Base-by-base conservation (phyloP, 768 basidiomycete species). In the Boletales sp. region DNA sequence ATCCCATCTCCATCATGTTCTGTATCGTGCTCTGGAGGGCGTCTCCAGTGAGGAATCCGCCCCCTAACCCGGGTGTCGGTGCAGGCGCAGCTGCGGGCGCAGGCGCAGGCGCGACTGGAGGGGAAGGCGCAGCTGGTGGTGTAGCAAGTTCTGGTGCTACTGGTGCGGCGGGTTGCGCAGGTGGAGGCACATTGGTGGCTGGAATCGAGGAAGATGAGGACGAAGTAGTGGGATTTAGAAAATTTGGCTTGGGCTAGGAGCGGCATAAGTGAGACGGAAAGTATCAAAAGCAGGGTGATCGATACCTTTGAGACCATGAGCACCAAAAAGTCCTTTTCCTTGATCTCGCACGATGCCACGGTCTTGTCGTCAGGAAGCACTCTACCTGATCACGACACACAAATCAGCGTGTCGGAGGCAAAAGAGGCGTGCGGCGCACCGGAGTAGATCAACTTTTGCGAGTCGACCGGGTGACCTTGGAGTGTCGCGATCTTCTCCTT, bases 241-340 rank as follows among this genome's bases (percentile, higher is more conserved):
- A 68, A 2, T 64, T 69, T 8, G 81, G 71, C 59, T 84, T 86
- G 35, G 81, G 84, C 84, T 86, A 44, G 36, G 47, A 31, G 44
- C 42, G 29, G 47, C 47, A 30, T 5, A 13, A 47, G 40, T 59
- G 21, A 57, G 48, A 31, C 13, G 19, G 34, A 11, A 45, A 13
- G 36, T 10, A 37, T 18, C 35, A 19, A 29, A 19, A 46, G 46
- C n/a, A 17, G 31, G 18, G 35, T 39, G 73, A 44, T 39, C 32
- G 40, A 48, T 54, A 94, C 94, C 83, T 97, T 98, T 44, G 93
- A 82, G 31, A 97, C 90, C 95, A 98, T 99, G 38, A 99, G 82
- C n/a, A 99, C 97, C 52, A 98, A 74, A 74, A 99, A 99, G 69
- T 97, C 95, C 74, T 97, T 98, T 72, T 98, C 95, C 74, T 97